phyloP scores from a whole-genome alignment of 441 rosid species.

The Gossypium gossypioides region DNA sequence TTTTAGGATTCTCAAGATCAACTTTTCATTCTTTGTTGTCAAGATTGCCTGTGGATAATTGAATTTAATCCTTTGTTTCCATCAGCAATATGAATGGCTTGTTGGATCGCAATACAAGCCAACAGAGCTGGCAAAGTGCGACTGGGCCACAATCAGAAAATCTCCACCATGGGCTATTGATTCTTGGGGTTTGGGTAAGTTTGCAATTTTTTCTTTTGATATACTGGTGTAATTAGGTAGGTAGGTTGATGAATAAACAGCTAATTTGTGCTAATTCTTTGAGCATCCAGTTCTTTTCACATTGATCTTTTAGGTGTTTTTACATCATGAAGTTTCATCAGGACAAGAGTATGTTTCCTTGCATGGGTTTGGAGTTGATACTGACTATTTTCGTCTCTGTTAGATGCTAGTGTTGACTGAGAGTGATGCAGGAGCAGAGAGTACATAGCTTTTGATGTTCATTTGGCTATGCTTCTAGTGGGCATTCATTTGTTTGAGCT shows the following conservation, averaged over 20 bases:
- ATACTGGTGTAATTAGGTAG: background rate
- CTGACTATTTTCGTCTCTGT: background rate
- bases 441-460: background rate
- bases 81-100: constrained; percentile 91
- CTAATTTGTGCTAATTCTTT: constrained; percentile 5
- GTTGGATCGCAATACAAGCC: constrained; percentile 90
- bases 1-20: background rate
- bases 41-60: background rate
- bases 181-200: constrained; percentile 97
- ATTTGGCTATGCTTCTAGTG: background rate
- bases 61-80: constrained; percentile 2
- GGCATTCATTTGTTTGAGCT: background rate
- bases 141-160: constrained; percentile 82
- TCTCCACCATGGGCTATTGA: constrained; percentile 98
- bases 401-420: background rate
- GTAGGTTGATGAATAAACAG: background rate
- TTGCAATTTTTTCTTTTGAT: constrained; percentile 1
- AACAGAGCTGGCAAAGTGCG: constrained; percentile 83
- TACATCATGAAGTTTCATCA: background rate
- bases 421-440: background rate
- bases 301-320: background rate
- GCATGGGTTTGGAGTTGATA: background rate
- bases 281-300: background rate
- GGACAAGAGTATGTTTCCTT: background rate
- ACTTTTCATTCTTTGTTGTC: background rate